Evolutionary conservation across 2,329 filamentous ascomycete genomes (phyloP).

Genomic region (Colletotrichum sidae): DNA sequence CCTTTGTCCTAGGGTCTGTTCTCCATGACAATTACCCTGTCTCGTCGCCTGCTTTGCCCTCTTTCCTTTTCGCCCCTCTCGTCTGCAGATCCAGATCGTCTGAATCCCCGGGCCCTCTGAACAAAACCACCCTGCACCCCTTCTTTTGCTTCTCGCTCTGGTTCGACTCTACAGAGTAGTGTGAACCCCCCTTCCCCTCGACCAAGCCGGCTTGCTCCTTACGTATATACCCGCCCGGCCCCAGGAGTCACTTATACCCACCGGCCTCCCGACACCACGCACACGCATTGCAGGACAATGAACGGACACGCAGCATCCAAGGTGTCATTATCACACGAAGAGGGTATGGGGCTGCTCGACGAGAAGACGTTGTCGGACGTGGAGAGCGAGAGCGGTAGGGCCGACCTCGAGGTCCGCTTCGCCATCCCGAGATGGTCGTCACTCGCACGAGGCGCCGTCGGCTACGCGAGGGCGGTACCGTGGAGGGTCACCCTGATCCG

Average conservation of each 20-base stretch:
- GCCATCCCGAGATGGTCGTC: conserved; percentile 47
- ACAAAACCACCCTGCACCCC: conserved; percentile 28
- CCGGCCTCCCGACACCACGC: not conserved
- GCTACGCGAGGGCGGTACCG: conserved; percentile 47
- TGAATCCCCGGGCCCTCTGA: conserved; percentile 23
- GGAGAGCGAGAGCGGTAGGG: conserved; percentile 55
- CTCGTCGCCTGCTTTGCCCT: conserved; percentile 23
- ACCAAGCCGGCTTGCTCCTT: conserved; percentile 18
- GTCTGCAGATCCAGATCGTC: conserved; percentile 35
- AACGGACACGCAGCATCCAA: conserved; percentile 50
- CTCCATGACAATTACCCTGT: conserved; percentile 36
- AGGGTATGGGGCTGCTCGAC: conserved; percentile 59
- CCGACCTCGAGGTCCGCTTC: conserved; percentile 52
- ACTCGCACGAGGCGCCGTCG: conserved; percentile 44
- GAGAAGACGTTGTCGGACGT: conserved; percentile 56
- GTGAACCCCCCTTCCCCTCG: conserved; percentile 8
- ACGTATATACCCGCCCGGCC: not conserved
- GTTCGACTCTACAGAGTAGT: conserved; percentile 7
- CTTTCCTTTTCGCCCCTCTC: conserved; percentile 34
- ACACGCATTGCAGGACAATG: conserved; percentile 51
- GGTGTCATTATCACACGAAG: conserved; percentile 53
- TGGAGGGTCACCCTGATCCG: conserved; percentile 53
- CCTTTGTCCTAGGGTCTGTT: conserved; percentile 23
- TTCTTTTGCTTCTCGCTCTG: conserved; percentile 18
- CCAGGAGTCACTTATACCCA: conserved; percentile 12